phyloP scores from a whole-genome alignment of 352 stramenopile species.

The Pythium oligandrum region DNA sequence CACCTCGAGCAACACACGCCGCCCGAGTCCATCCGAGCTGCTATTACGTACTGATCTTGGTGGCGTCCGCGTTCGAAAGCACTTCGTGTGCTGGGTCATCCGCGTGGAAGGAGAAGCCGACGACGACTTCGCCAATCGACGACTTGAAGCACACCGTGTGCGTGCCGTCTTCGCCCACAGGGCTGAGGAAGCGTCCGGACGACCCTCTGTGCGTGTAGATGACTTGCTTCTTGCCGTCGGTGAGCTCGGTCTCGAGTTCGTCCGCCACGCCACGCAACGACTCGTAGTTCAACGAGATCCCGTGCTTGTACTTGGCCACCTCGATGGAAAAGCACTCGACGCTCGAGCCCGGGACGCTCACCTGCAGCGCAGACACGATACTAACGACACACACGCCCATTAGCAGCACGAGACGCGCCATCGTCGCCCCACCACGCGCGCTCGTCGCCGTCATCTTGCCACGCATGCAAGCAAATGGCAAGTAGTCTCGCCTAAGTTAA shows the following conservation, averaged over 20 bases:
- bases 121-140: conserved; percentile 57
- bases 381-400: not conserved
- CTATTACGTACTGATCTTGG: conserved; percentile 78
- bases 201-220: conserved; percentile 53
- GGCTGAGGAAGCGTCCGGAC: conserved; percentile 48
- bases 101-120: conserved; percentile 85
- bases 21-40: no score
- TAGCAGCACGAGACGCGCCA: not conserved
- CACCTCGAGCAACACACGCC: no score
- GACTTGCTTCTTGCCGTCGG: conserved; percentile 45
- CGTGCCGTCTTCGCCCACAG: conserved; percentile 46
- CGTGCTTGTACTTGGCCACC: conserved; percentile 66
- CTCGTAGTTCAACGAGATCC: conserved; percentile 86
- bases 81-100: conserved; percentile 82
- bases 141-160: conserved; percentile 75
- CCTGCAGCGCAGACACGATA: conserved; percentile 31
- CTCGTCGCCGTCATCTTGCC: no score
- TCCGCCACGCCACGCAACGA: conserved; percentile 67
- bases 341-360: conserved; percentile 32
- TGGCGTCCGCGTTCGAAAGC: conserved; percentile 83
- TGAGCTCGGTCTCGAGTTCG: conserved; percentile 59
- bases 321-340: conserved; percentile 76
- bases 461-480: no score
- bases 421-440: not conserved
- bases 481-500: no score